Evolutionary conservation across 1,284 basidiomycete species (phyloP).

Genomic region (Ustilago vetiveriae): DNA sequence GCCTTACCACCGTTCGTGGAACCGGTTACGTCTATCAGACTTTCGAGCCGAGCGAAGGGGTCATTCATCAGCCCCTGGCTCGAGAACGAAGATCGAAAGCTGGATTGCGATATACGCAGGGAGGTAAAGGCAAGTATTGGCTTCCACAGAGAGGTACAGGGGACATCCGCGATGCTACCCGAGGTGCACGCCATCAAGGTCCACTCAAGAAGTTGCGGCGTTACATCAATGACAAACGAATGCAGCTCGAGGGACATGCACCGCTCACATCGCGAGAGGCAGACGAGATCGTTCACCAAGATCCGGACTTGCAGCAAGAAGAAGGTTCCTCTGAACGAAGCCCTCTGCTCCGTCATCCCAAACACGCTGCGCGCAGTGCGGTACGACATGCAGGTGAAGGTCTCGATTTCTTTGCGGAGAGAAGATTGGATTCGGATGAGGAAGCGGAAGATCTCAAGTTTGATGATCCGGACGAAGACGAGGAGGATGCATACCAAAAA

Average conservation of each 20-base stretch:
- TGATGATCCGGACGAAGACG: constrained; percentile 73
- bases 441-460: constrained; percentile 73
- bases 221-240: constrained; percentile 70
- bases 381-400: constrained; percentile 39
- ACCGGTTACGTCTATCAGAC: constrained; percentile 92
- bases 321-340: constrained; percentile 47
- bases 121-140: constrained; percentile 75
- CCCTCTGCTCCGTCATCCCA: constrained; percentile 25
- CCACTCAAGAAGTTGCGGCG: constrained; percentile 68
- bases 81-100: constrained; percentile 53
- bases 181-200: constrained; percentile 61
- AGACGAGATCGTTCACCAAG: constrained; percentile 75
- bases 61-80: constrained; percentile 74
- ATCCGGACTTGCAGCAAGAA: constrained; percentile 67
- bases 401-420: constrained; percentile 43
- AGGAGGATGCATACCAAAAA: constrained; percentile 77
- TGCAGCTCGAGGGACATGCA: constrained; percentile 76
- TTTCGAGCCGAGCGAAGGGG: constrained; percentile 93
- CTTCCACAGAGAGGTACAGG: constrained; percentile 45
- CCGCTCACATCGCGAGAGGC: constrained; percentile 78
- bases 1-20: constrained; percentile 82
- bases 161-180: constrained; percentile 33
- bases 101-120: constrained; percentile 87
- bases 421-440: constrained; percentile 61
- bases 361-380: constrained; percentile 23